Percentiles rank a stretch among this genome's conserved stretches.
Conservation (phyloP, 495 filamentous ascomycete species). For the Letharia columbiana region DNA sequence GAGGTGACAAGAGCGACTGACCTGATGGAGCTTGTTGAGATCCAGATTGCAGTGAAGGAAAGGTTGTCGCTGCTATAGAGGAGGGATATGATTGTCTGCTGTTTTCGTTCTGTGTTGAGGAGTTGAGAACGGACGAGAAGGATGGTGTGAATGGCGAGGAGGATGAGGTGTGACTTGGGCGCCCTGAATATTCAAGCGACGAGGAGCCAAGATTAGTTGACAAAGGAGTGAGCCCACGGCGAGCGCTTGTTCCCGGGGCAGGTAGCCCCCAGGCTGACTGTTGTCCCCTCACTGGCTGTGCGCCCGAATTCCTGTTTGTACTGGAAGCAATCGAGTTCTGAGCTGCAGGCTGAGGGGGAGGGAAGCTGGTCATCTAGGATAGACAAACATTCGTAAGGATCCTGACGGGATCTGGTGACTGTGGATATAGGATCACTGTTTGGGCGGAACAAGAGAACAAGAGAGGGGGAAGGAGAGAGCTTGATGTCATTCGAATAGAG, state of each 20-base stretch:
- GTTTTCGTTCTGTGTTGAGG: conserved; percentile 39
- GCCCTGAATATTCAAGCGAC: conserved; percentile 36
- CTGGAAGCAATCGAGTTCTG: conserved; percentile 55
- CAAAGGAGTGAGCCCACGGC: conserved; percentile 55
- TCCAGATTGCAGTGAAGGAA: conserved; percentile 49
- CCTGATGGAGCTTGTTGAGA: conserved; percentile 46
- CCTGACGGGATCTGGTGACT: conserved; percentile 4
- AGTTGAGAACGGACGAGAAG: conserved; percentile 50
- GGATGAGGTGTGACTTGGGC: conserved; percentile 39
- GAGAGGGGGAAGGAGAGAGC: not conserved
- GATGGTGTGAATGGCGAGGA: conserved; percentile 44
- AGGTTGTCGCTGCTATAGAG: conserved; percentile 38
- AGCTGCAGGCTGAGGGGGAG: conserved; percentile 49
- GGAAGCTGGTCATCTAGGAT: conserved; percentile 58
- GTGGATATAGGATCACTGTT: not conserved
- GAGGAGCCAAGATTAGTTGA: conserved; percentile 45
- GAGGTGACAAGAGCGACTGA: conserved; percentile 50
- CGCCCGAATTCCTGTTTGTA: conserved; percentile 49
- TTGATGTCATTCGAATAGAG: not conserved
- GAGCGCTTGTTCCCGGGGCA: conserved; percentile 48
- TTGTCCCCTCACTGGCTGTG: conserved; percentile 46
- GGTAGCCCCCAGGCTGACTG: conserved; percentile 55
- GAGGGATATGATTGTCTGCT: conserved; percentile 41
- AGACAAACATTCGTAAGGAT: conserved; percentile 46
- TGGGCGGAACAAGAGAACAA: too few relatives aligned